Percentiles rank a stretch among this genome's conserved stretches.
Conservation (phyloP, 768 basidiomycete genomes). For the Tulasnella sp. region DNA sequence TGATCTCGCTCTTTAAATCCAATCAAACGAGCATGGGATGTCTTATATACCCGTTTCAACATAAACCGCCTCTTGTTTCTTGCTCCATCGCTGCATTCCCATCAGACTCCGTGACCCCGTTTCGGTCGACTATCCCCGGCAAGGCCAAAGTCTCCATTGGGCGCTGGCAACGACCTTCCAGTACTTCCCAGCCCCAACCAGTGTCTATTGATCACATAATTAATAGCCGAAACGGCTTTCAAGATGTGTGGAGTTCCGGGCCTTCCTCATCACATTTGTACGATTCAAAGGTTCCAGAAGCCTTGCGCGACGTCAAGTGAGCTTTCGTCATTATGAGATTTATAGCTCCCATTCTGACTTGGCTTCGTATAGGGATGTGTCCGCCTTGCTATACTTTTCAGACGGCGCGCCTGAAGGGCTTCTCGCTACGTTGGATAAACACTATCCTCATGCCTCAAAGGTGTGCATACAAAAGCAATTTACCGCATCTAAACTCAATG, state of each 20-base stretch:
- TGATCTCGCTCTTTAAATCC: background rate
- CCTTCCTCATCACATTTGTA: background rate
- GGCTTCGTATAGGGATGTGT: constrained; percentile 2
- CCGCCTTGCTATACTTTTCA: constrained; percentile 17
- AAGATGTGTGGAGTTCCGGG: background rate
- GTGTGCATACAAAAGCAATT: background rate
- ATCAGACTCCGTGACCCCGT: background rate
- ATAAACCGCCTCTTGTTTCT: background rate
- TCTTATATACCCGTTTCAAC: background rate
- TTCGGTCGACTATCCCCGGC: constrained; percentile 3
- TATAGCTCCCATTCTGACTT: background rate
- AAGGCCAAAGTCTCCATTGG: background rate
- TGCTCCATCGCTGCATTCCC: constrained; percentile 3
- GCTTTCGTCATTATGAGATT: background rate
- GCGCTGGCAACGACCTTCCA: background rate
- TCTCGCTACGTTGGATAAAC: constrained; percentile 8
- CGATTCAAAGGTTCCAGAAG: background rate
- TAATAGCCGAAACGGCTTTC: background rate
- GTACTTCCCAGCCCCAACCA: background rate
- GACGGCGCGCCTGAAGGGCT: constrained; percentile 16
- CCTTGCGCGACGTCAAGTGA: background rate
- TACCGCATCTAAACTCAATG: background rate
- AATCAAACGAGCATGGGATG: background rate
- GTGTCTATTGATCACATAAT: background rate
- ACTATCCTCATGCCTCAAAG: constrained; percentile 13